Base-by-base conservation (phyloP, 2,329 filamentous ascomycete species). In the Geoglossum cookeanum region DNA sequence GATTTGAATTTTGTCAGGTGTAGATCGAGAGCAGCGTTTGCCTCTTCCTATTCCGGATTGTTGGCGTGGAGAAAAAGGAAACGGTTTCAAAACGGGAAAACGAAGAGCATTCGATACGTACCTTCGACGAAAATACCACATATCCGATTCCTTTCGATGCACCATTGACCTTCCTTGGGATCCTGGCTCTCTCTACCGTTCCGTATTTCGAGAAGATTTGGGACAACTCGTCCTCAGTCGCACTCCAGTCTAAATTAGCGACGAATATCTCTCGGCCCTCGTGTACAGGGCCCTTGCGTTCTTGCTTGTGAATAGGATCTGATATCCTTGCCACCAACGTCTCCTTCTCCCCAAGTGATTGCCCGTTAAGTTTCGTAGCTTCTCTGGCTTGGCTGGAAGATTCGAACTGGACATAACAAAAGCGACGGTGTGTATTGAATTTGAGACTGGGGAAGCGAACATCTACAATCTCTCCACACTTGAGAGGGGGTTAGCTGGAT, bases 381-480 rank as follows among this genome's bases (percentile, higher is more conserved):
- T 78, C 80, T 44, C 80, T 75, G 0, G 89, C 87, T 56, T 79
- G 78, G n/a, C 76, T 75, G 2, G 77, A 70, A 35, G 81, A 80
- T 53, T 81, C 77, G 67, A 96, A 96, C n/a, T 94, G 87, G 5
- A 96, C 77, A 68, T 98, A 98, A 72, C 90, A 96, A 72, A 98
- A 98, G 29, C 92, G 84, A 35, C 92, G 86, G 63, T 87, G 83
- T 1, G 84, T 83, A 65, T 96, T 91, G 68, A 78, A 89, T 67
- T 94, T 94, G 55, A 98, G 78, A 58, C 88, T 95, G 1, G 92
- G 92, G 71, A 92, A 92, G 27, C 92, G 84, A 56, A 97, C 78
- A 64, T 84, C 87, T 57, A 94, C 75, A 57, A 98, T 83, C 48
- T 91, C 81, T 48, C 92, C 92, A 64, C 83, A 91, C 58, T 74